These are phyloP conservation scores for Zygotorulaspora florentina DNA, from an alignment of 805 yeast species.

Conservation along the genomic window DNA sequence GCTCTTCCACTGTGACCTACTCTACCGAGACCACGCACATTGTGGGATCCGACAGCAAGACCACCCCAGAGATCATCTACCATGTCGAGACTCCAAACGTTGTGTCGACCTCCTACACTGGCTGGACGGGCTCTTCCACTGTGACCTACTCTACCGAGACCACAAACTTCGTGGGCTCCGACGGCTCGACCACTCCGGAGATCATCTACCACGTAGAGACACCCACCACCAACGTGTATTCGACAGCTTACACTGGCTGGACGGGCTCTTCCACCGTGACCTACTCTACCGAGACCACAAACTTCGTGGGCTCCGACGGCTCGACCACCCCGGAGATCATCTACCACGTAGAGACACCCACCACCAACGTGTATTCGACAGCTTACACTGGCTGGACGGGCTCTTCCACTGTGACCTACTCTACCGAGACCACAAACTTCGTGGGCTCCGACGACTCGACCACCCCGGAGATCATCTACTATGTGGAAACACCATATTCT, in stretches of 20 bases:
- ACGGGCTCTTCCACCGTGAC: constrained; percentile 13
- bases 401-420: constrained; percentile 6
- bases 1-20: constrained; percentile 14
- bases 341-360: constrained; percentile 19
- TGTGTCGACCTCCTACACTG: too few relatives aligned
- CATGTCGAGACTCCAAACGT: too few relatives aligned
- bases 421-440: constrained; percentile 8
- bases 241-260: constrained; percentile 9
- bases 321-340: constrained; percentile 10
- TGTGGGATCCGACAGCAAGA: constrained; percentile 7
- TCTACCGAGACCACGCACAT: constrained; percentile 18
- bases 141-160: constrained; percentile 15
- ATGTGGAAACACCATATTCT: constrained; percentile 13
- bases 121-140: constrained; percentile 13
- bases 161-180: constrained; percentile 8
- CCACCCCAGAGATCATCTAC: constrained; percentile 15
- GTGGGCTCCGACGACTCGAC: constrained; percentile 9
- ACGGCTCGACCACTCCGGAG: constrained; percentile 11
- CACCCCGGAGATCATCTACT: constrained; percentile 13
- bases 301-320: constrained; percentile 10
- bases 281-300: constrained; percentile 12
- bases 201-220: constrained; percentile 18
- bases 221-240: constrained; percentile 3
- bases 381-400: neutral
- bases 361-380: neutral